Percentiles rank a stretch among this genome's conserved stretches.
These are phyloP conservation scores for Plasmodiophora brassicae DNA, from an alignment of 208 protist species.

Conservation along the genomic window DNA sequence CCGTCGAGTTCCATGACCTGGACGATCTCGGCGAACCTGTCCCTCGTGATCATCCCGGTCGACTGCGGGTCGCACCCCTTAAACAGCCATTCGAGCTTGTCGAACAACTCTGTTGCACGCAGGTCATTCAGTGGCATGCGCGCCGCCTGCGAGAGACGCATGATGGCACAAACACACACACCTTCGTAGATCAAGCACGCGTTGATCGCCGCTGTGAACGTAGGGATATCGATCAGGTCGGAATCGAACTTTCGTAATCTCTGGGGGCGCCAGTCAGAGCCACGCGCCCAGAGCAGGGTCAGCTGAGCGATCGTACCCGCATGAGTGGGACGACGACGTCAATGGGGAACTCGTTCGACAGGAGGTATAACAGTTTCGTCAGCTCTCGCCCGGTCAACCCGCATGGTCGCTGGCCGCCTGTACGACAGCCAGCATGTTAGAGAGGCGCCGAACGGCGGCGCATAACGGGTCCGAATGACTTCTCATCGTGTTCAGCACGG, in stretches of 20 bases:
- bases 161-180: no score
- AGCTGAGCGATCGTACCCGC: no score
- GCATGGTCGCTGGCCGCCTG: not conserved
- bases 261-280: no score
- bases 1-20: not conserved
- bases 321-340: not conserved
- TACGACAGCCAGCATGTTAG: no score
- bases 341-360: not conserved
- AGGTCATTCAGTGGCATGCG: no score
- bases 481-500: not conserved
- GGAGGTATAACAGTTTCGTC: not conserved
- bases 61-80: conserved; percentile 3
- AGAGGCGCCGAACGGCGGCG: not conserved
- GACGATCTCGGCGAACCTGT: not conserved
- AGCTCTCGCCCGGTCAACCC: not conserved
- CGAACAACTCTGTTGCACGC: conserved; percentile 26
- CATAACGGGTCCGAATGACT: no score
- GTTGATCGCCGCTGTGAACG: not conserved
- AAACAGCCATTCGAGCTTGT: not conserved
- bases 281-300: no score
- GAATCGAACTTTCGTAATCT: not conserved
- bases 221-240: not conserved
- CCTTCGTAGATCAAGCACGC: not conserved
- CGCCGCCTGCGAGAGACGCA: no score
- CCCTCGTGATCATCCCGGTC: not conserved